phyloP scores from a whole-genome alignment of 2,329 filamentous ascomycete genomes.

The Fusarium sp. region DNA sequence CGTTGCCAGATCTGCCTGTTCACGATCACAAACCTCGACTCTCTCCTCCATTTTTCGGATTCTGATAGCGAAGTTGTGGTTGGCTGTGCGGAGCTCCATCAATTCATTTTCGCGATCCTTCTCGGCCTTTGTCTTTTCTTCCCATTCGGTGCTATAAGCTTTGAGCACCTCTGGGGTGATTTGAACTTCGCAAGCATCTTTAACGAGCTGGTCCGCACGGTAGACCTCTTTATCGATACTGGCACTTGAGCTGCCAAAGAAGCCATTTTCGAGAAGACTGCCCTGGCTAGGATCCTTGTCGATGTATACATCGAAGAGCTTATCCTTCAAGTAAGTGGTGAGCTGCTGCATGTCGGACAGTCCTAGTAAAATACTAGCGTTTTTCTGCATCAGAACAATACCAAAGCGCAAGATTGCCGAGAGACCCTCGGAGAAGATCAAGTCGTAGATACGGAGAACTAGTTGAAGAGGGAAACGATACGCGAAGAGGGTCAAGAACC shows the following conservation, averaged over 20 bases:
- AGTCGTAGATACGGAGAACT: constrained; percentile 94
- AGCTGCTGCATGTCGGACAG: constrained; percentile 94
- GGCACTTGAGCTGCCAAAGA: constrained; percentile 93
- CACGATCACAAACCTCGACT: constrained; percentile 86
- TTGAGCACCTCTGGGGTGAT: constrained; percentile 86
- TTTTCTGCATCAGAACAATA: constrained; percentile 96
- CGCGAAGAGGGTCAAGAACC: constrained; percentile 98
- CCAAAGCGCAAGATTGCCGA: constrained; percentile 95
- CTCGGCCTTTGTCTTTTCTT: constrained; percentile 85
- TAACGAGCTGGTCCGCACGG: constrained; percentile 90
- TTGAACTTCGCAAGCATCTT: constrained; percentile 89
- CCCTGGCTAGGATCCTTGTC: constrained; percentile 92
- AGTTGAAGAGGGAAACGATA: constrained; percentile 97
- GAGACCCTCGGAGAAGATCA: constrained; percentile 92
- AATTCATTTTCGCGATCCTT: constrained; percentile 86
- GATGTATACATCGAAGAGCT: constrained; percentile 95
- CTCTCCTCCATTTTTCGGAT: constrained; percentile 89
- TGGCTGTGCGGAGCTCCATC: constrained; percentile 74
- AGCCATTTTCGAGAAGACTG: constrained; percentile 93
- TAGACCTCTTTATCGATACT: constrained; percentile 95
- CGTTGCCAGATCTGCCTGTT: constrained; percentile 90
- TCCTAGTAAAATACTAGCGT: constrained; percentile 77
- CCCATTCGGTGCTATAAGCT: constrained; percentile 87
- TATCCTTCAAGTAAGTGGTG: constrained; percentile 91
- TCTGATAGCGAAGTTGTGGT: constrained; percentile 74